phyloP scores from a whole-genome alignment of 176 grass and related monocot genomes.

The Aechmea fasciata region DNA sequence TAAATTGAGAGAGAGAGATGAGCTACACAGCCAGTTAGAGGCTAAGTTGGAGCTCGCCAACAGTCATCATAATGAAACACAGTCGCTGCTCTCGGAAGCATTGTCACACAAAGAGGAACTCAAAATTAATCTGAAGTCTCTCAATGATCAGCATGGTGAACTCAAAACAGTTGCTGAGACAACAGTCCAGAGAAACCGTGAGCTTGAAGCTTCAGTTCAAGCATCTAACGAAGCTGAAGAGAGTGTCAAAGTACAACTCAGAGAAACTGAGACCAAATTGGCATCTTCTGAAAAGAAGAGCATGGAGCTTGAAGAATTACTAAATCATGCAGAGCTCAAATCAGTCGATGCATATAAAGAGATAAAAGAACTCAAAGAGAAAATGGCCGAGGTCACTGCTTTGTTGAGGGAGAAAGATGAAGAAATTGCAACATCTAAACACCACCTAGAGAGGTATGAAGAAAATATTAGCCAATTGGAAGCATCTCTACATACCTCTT shows the following conservation, averaged over 20 bases:
- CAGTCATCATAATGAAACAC: slow-evolving; percentile 44
- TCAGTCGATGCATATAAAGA: slow-evolving; percentile 10
- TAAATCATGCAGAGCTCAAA: slow-evolving; percentile 8
- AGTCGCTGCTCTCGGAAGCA: slow-evolving; percentile 49
- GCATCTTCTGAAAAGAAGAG: slow-evolving; percentile 45
- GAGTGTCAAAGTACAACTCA: slow-evolving; percentile 40
- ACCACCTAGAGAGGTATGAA: slow-evolving; percentile 15
- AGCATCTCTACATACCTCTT: slow-evolving; percentile 12
- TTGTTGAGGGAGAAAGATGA: slow-evolving; percentile 17
- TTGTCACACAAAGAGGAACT: slow-evolving; percentile 61
- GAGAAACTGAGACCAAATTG: slow-evolving; percentile 48
- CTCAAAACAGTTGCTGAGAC: slow-evolving; percentile 39
- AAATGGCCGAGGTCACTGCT: slow-evolving; percentile 11
- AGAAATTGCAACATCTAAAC: slow-evolving; percentile 17
- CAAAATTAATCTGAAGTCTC: slow-evolving; percentile 49
- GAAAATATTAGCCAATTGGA: slow-evolving; percentile 28
- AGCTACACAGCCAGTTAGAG: slow-evolving; percentile 38
- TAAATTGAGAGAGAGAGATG: slow-evolving; percentile 35
- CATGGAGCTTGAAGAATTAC: slow-evolving; percentile 22
- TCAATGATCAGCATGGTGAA: slow-evolving; percentile 46
- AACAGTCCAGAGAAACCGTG: slow-evolving; percentile 26
- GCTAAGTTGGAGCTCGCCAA: slow-evolving; percentile 34
- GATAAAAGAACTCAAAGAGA: slow-evolving; percentile 3
- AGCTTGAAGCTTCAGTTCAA: slow-evolving; percentile 52
- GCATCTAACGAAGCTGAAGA: slow-evolving; percentile 50